Percentiles rank a stretch among this genome's conserved stretches.
Conservation (phyloP, 2,329 filamentous ascomycete species). For the Colletotrichum australisinense region DNA sequence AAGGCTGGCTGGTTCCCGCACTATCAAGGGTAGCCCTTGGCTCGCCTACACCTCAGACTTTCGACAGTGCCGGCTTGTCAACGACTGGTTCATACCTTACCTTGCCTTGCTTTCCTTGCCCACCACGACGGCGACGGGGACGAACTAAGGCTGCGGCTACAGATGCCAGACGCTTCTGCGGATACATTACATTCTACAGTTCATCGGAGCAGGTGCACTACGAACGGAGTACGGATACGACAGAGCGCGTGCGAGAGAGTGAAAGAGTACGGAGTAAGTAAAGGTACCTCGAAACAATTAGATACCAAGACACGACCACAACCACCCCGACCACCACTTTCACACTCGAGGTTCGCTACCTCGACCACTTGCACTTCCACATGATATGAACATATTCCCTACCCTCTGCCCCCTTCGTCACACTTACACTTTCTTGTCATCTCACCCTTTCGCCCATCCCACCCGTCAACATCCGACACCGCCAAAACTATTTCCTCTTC, state of each 20-base stretch:
- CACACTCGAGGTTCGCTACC: no score
- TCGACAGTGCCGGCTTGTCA: constrained; percentile 4
- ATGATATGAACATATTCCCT: constrained; percentile 28
- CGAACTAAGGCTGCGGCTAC: neutral
- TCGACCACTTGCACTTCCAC: no score
- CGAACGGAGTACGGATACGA: neutral
- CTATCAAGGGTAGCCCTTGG: neutral
- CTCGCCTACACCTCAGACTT: neutral
- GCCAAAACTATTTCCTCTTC: constrained; percentile 22
- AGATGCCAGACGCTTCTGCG: neutral
- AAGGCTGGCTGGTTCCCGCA: constrained; percentile 1
- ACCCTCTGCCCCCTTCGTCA: constrained; percentile 1
- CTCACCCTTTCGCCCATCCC: constrained; percentile 32
- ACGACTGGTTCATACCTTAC: neutral
- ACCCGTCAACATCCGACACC: constrained; percentile 32
- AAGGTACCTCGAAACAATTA: constrained; percentile 17
- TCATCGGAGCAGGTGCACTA: neutral
- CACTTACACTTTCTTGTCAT: constrained; percentile 31
- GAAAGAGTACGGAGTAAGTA: no score
- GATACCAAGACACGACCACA: constrained; percentile 22
- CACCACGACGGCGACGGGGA: neutral
- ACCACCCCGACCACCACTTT: constrained; percentile 14
- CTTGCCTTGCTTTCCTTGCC: neutral
- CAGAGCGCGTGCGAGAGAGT: neutral
- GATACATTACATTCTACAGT: no score